phyloP scores from a whole-genome alignment of 345 rosid species.

The Populus deltoides region DNA sequence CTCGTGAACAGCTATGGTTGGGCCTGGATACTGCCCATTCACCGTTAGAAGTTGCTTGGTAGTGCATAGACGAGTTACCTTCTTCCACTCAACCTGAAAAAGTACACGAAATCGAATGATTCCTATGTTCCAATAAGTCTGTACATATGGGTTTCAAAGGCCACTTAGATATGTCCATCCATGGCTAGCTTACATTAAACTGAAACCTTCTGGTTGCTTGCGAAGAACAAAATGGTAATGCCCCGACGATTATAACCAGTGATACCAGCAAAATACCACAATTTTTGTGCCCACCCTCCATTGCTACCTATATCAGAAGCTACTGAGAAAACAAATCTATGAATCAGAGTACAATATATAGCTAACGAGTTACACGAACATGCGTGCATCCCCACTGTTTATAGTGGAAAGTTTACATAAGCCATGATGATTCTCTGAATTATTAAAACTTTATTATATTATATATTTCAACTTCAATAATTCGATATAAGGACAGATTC shows the following conservation, averaged over 20 bases:
- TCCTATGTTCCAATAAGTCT: too few species aligned
- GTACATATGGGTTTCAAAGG: too few species aligned
- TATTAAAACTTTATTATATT: background rate
- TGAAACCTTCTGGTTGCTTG: conserved; percentile 5
- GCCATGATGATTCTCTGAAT: background rate
- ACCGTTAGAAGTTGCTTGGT: conserved; percentile 58
- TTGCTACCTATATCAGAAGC: background rate
- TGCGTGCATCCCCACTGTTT: background rate
- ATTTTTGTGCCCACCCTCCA: conserved; percentile 7
- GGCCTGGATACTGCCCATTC: conserved; percentile 66
- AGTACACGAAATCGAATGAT: background rate
- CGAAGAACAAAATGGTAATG: conserved; percentile 5
- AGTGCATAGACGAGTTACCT: conserved; percentile 53
- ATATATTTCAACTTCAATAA: background rate
- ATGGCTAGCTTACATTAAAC: conserved; percentile 13
- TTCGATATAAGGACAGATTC: background rate
- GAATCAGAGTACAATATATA: too few species aligned
- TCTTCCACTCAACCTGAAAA: conserved; percentile 50
- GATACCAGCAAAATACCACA: background rate
- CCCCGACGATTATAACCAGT: background rate
- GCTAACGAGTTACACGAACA: background rate
- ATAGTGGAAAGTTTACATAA: background rate
- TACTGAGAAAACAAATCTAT: too few species aligned
- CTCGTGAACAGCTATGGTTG: conserved; percentile 59
- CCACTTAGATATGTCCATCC: background rate